Conservation (phyloP, 768 basidiomycete genomes). For the Rossbeevera mucosa region DNA sequence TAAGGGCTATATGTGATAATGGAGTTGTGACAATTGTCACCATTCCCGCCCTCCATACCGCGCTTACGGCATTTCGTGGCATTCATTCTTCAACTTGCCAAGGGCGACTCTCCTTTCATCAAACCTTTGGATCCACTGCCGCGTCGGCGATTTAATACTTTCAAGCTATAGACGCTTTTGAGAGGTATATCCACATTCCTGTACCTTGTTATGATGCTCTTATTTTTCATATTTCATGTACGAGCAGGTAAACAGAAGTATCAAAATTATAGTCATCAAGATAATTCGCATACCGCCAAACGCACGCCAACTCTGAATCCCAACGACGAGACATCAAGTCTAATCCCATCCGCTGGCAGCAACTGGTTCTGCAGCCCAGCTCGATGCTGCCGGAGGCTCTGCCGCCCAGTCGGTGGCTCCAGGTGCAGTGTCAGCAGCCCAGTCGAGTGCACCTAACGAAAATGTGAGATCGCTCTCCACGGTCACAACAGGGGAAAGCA, state of each 20-base stretch:
- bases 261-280: conserved; percentile 17
- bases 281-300: conserved; percentile 14
- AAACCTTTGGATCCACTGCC: neutral
- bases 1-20: no score
- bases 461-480: conserved; percentile 3
- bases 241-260: conserved; percentile 15
- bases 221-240: conserved; percentile 18
- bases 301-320: conserved; percentile 1
- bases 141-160: neutral
- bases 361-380: conserved; percentile 34
- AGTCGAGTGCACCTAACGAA: conserved; percentile 67
- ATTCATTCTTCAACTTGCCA: no score
- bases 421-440: conserved; percentile 64
- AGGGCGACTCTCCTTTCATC: no score
- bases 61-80: no score
- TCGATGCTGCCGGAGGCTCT: conserved; percentile 46
- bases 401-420: conserved; percentile 80
- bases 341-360: conserved; percentile 30
- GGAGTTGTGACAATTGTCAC: no score
- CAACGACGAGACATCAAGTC: neutral
- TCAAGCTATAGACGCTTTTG: neutral
- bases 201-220: neutral
- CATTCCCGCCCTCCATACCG: no score
- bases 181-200: neutral
- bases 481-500: neutral